phyloP scores from a whole-genome alignment of 1,284 basidiomycete genomes.

The Sphagnurus paluster region DNA sequence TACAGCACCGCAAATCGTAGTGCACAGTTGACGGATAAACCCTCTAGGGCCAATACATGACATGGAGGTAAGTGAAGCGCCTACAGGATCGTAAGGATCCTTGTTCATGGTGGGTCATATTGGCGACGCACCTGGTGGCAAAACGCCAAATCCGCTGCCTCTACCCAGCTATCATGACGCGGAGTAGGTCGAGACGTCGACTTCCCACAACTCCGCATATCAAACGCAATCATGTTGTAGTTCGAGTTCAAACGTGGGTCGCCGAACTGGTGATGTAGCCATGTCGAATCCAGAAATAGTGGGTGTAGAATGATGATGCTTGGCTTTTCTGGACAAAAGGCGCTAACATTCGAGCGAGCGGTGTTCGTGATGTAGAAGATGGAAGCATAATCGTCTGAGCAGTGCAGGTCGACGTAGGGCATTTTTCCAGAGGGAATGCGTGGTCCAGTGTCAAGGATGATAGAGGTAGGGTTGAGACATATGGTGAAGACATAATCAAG shows the following conservation, averaged over 20 bases:
- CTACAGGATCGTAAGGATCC: conserved; percentile 35
- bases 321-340: conserved; percentile 63
- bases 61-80: conserved; percentile 61
- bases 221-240: conserved; percentile 74
- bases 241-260: conserved; percentile 57
- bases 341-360: conserved; percentile 52
- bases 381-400: conserved; percentile 63
- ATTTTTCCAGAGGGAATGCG: conserved; percentile 34
- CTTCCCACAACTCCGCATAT: conserved; percentile 67
- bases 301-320: conserved; percentile 69
- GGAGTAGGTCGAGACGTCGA: conserved; percentile 54
- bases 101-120: neutral
- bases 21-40: conserved; percentile 50
- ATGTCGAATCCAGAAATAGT: conserved; percentile 63
- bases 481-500: neutral
- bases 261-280: conserved; percentile 66
- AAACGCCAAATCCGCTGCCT: conserved; percentile 71
- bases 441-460: conserved; percentile 8
- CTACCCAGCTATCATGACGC: conserved; percentile 69
- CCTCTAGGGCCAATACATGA: conserved; percentile 68
- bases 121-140: conserved; percentile 53
- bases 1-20: conserved; percentile 65
- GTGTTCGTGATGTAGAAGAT: conserved; percentile 72
- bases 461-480: conserved; percentile 16
- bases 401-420: conserved; percentile 71